Evolutionary conservation across 768 basidiomycete species (phyloP), one percentile per base, ranked within the genome.

Genomic region (Xerocomus spinulosus): DNA sequence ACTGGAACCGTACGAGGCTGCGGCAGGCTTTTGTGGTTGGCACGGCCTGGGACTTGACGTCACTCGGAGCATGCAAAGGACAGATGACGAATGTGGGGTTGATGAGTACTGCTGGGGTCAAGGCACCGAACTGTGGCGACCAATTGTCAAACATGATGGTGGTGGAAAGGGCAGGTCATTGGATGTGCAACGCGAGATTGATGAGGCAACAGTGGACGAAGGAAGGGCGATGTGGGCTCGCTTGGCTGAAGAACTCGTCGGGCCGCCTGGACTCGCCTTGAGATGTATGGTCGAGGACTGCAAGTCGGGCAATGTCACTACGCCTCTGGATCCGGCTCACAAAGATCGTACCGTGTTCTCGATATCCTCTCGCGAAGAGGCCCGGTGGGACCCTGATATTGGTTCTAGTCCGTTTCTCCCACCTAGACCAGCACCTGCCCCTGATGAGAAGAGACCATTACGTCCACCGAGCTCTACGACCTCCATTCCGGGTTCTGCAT

Each of bases 1-100:
- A 4, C 34, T 64, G 38, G 53, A 41, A 15, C 50, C 62, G 12
- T 64, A 64, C 46, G 62, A 64, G 43, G 58, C 63, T 0, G 56
- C 63, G 1, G 54, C 58, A 4, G 62, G 60, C 39, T 64, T 64
- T 55, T 65, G 47, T 43, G 62, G 62, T 4, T 65, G 63, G 62
- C 52, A 49, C 20, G 63, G 63, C 20, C 51, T 64, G 26, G 54
- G 60, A 15, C 20, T 51, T 12, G 61, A 46, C 18, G 21, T 43
- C 45, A 28, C 44, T 32, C 46, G 23, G n/a, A 15, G 36, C 15
- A 26, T 28, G 32, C 23, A 48, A 18, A 23, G 24, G 24, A 7
- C 15, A 20, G 46, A 36, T 17, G 38, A n/a, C n/a, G n/a, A n/a
- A n/a, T n/a, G n/a, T n/a, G n/a, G n/a, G n/a, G n/a, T n/a, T n/a